phyloP scores from a whole-genome alignment of 805 yeast genomes.

The Priceomyces melissophilus region DNA sequence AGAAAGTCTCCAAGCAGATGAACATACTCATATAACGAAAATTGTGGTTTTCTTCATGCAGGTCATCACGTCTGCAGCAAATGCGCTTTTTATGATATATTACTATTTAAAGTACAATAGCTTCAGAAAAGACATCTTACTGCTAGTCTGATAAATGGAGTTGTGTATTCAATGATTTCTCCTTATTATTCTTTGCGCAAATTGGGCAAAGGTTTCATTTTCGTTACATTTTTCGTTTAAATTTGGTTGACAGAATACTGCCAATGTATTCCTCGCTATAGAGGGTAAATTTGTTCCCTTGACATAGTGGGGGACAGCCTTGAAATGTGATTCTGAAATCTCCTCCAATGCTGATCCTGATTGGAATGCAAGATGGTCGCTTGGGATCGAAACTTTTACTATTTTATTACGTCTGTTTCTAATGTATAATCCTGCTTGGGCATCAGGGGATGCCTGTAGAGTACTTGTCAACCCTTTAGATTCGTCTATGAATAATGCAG shows the following conservation, averaged over 20 bases:
- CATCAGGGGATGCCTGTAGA: constrained; percentile 38
- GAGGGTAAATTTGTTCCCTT: constrained; percentile 35
- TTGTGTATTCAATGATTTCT: constrained; percentile 29
- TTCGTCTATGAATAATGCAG: constrained; percentile 50
- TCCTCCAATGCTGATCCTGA: constrained; percentile 57
- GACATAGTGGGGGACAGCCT: constrained; percentile 59
- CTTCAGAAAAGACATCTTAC: not conserved
- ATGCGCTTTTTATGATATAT: no score
- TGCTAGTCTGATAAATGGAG: not conserved
- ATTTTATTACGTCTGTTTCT: constrained; percentile 40
- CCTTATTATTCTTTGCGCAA: constrained; percentile 38
- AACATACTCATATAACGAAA: not conserved
- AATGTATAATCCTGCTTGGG: constrained; percentile 49
- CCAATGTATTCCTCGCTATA: constrained; percentile 52
- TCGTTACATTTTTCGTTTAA: constrained; percentile 46
- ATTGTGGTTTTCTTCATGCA: no score
- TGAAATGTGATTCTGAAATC: constrained; percentile 45
- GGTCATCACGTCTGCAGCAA: no score
- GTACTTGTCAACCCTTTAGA: constrained; percentile 16
- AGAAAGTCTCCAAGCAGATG: not conserved
- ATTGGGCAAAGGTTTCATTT: constrained; percentile 48
- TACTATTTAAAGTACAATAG: not conserved
- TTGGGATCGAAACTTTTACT: constrained; percentile 52
- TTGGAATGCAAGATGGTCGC: constrained; percentile 56
- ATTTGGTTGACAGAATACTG: constrained; percentile 62